phyloP scores from a whole-genome alignment of 2,329 filamentous ascomycete species.

The Paecilomyces niveus region DNA sequence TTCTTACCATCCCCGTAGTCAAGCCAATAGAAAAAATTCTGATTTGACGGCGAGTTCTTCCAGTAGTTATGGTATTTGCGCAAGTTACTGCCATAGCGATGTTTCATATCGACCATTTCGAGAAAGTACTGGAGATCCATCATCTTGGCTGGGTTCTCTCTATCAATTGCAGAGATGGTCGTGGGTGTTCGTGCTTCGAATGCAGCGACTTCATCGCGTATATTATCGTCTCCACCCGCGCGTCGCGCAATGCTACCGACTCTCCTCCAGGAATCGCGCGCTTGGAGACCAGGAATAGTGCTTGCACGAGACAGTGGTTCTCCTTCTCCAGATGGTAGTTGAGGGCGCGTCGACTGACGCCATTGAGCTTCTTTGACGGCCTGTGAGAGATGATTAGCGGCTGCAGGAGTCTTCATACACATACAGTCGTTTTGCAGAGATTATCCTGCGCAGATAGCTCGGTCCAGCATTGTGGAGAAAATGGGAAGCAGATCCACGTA shows the following conservation, averaged over 20 bases:
- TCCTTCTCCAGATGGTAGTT: slow-evolving; percentile 6
- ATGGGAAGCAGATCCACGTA: neutral
- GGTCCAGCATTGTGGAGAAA: neutral
- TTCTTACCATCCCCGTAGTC: slow-evolving; percentile 70
- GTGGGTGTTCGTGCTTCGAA: neutral
- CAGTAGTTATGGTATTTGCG: slow-evolving; percentile 76
- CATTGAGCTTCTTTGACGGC: slow-evolving; percentile 52
- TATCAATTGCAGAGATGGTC: slow-evolving; percentile 18
- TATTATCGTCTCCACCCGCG: slow-evolving; percentile 60
- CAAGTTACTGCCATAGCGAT: slow-evolving; percentile 79
- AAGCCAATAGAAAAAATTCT: slow-evolving; percentile 94
- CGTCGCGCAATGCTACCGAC: slow-evolving; percentile 62
- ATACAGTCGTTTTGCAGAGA: neutral
- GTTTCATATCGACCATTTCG: slow-evolving; percentile 80
- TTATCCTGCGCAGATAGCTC: neutral
- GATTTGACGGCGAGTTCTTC: slow-evolving; percentile 67
- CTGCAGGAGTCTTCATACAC: neutral
- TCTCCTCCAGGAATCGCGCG: slow-evolving; percentile 68
- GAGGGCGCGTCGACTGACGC: slow-evolving; percentile 43
- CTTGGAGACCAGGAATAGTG: slow-evolving; percentile 30
- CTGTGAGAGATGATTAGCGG: slow-evolving; percentile 18
- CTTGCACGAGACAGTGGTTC: neutral
- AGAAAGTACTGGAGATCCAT: slow-evolving; percentile 83
- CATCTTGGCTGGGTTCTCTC: slow-evolving; percentile 51
- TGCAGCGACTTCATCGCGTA: slow-evolving; percentile 39